Evolutionary conservation across 495 filamentous ascomycete species (phyloP).

Genomic region (Neurospora terricola): DNA sequence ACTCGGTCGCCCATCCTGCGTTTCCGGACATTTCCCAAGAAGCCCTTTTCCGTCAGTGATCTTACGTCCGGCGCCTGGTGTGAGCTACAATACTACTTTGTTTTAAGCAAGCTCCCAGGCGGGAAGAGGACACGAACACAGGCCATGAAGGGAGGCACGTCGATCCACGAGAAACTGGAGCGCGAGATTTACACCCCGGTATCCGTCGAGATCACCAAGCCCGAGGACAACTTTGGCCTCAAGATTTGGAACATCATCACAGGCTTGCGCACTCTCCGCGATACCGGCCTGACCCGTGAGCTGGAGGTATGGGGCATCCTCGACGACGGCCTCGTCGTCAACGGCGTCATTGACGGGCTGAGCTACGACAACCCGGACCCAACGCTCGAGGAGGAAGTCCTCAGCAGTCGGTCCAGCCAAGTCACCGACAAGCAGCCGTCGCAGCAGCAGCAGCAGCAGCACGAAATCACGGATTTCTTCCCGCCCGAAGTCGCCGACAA

Average conservation of each 20-base stretch:
- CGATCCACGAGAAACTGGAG: conserved; percentile 74
- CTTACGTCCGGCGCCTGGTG: conserved; percentile 87
- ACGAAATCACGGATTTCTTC: conserved; percentile 17
- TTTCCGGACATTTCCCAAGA: conserved; percentile 68
- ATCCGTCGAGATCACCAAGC: conserved; percentile 55
- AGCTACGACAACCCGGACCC: conserved; percentile 67
- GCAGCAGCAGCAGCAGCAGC: conserved; percentile 17
- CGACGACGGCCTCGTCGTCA: conserved; percentile 66
- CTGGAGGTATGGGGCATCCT: conserved; percentile 86
- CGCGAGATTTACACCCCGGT: conserved; percentile 74
- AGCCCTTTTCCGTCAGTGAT: conserved; percentile 83
- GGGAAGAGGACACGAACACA: conserved; percentile 64
- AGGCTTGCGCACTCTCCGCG: conserved; percentile 64
- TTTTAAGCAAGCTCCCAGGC: conserved; percentile 53
- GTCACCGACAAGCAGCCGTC: conserved; percentile 4
- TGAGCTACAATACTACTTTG: conserved; percentile 88
- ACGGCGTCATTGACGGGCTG: conserved; percentile 83
- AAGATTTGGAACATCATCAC: conserved; percentile 89
- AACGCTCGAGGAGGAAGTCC: conserved; percentile 48
- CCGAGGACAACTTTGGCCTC: conserved; percentile 76
- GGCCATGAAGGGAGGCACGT: conserved; percentile 73
- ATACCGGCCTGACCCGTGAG: conserved; percentile 77
- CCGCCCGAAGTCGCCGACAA: conserved; percentile 1
- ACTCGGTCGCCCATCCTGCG: conserved; percentile 45
- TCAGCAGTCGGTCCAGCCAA: conserved; percentile 19